Percentiles rank a stretch among this genome's conserved stretches.
phyloP scores from a whole-genome alignment of 306 rosid genomes.

The Gastrolobium villosum region DNA sequence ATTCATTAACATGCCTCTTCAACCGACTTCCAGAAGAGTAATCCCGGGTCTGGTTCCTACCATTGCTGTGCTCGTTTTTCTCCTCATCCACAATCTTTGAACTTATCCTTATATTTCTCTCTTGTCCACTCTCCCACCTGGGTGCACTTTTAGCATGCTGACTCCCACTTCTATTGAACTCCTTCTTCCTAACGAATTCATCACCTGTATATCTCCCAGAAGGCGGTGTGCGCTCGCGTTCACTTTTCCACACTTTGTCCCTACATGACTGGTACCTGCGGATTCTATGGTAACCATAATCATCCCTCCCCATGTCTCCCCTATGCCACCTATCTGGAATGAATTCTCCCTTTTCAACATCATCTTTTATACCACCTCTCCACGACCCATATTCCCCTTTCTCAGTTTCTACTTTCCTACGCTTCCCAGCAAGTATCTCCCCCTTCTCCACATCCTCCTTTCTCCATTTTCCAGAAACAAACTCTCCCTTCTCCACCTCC shows the following conservation, averaged over 20 bases:
- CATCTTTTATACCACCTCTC: slow-evolving; percentile 70
- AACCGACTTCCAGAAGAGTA: slow-evolving; percentile 72
- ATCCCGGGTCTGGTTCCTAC: slow-evolving; percentile 76
- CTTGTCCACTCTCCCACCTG: slow-evolving; percentile 84
- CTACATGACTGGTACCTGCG: slow-evolving; percentile 71
- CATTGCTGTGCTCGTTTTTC: slow-evolving; percentile 71
- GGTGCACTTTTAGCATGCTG: slow-evolving; percentile 67
- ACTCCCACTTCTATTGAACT: slow-evolving; percentile 68
- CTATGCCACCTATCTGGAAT: slow-evolving; percentile 90
- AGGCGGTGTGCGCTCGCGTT: slow-evolving; percentile 76
- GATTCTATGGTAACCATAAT: slow-evolving; percentile 58
- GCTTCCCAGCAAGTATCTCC: slow-evolving; percentile 66
- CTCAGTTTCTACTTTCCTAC: slow-evolving; percentile 64
- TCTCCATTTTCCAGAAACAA: slow-evolving; percentile 68
- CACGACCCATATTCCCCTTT: slow-evolving; percentile 62
- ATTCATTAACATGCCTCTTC: slow-evolving; percentile 79
- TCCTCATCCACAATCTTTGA: slow-evolving; percentile 91
- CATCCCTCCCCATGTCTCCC: slow-evolving; percentile 74
- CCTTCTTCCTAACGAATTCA: slow-evolving; percentile 75
- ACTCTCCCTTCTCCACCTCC: slow-evolving; percentile 76
- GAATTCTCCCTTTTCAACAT: slow-evolving; percentile 84
- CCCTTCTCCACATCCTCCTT: slow-evolving; percentile 74
- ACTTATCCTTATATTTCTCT: slow-evolving; percentile 74
- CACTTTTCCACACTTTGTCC: slow-evolving; percentile 73
- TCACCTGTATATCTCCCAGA: slow-evolving; percentile 72